These are phyloP conservation scores for Alternaria sp. DNA, from an alignment of 2,329 filamentous ascomycete species.

Conservation along the genomic window DNA sequence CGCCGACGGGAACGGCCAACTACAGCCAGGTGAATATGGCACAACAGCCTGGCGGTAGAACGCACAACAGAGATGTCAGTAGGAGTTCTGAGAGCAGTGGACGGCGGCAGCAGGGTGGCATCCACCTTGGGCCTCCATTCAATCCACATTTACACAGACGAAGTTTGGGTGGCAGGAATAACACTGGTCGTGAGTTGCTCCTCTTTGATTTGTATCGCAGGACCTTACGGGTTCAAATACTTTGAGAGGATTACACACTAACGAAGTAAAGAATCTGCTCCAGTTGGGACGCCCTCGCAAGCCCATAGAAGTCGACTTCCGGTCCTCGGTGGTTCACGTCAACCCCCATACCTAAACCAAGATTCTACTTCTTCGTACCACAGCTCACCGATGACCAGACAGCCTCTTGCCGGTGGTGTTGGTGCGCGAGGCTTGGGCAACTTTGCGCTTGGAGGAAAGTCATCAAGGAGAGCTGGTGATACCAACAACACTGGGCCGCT, in stretches of 20 bases:
- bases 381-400: slow-evolving; percentile 45
- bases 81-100: slow-evolving; percentile 40
- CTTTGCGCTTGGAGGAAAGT: slow-evolving; percentile 44
- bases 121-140: slow-evolving; percentile 31
- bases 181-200: slow-evolving; percentile 35
- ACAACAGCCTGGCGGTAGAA: slow-evolving; percentile 26
- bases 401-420: slow-evolving; percentile 39
- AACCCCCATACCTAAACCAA: slow-evolving; percentile 31
- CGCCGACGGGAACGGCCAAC: slow-evolving; percentile 36
- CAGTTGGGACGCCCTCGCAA: slow-evolving; percentile 40
- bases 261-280: slow-evolving; percentile 34
- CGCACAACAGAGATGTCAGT: slow-evolving; percentile 35
- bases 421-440: slow-evolving; percentile 29
- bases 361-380: slow-evolving; percentile 36
- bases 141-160: slow-evolving; percentile 35
- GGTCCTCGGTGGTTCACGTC: slow-evolving; percentile 40
- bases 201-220: background rate
- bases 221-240: background rate
- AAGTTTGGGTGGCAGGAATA: slow-evolving; percentile 22
- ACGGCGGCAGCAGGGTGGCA: slow-evolving; percentile 29
- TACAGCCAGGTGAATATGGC: slow-evolving; percentile 29
- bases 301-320: slow-evolving; percentile 41
- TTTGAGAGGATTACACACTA: slow-evolving; percentile 6
- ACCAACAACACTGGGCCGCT: slow-evolving; percentile 22
- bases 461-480: slow-evolving; percentile 37